phyloP scores from a whole-genome alignment of 2,329 filamentous ascomycete species.

The Emmonsia crescens region DNA sequence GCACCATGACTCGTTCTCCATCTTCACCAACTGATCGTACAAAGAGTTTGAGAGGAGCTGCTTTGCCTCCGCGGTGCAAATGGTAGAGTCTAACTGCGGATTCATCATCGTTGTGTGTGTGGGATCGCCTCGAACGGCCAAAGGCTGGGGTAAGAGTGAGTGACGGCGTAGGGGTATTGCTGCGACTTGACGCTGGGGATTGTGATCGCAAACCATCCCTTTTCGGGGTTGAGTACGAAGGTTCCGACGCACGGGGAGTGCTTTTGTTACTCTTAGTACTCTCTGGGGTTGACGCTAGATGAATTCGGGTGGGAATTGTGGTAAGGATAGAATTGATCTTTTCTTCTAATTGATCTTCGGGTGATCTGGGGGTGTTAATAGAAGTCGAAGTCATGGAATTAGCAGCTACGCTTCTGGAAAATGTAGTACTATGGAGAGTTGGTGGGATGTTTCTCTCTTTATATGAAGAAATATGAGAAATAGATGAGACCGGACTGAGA shows the following conservation, averaged over 20 bases:
- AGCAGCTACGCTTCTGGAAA: not conserved
- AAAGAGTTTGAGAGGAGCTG: slow-evolving; percentile 86
- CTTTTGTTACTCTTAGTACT: not conserved
- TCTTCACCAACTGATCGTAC: slow-evolving; percentile 84
- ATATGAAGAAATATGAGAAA: slow-evolving; percentile 1
- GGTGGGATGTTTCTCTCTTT: not conserved
- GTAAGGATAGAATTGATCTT: slow-evolving; percentile 71
- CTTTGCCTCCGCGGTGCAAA: slow-evolving; percentile 69
- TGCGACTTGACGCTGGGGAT: slow-evolving; percentile 30
- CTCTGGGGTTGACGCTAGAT: slow-evolving; percentile 47
- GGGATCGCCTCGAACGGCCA: slow-evolving; percentile 24
- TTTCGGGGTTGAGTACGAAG: slow-evolving; percentile 21
- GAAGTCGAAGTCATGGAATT: not conserved
- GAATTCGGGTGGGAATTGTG: slow-evolving; percentile 69
- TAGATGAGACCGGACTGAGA: slow-evolving; percentile 7
- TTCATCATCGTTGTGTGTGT: slow-evolving; percentile 36
- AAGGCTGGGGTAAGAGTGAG: slow-evolving; percentile 56
- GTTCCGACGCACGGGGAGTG: not conserved
- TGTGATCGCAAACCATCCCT: slow-evolving; percentile 33
- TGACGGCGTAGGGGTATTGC: slow-evolving; percentile 52
- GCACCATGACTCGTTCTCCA: slow-evolving; percentile 92
- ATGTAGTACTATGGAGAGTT: not conserved
- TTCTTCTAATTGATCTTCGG: slow-evolving; percentile 61
- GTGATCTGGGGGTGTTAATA: slow-evolving; percentile 23
- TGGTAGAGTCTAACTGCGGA: slow-evolving; percentile 87